phyloP scores from a whole-genome alignment of 176 grass and related monocot genomes.

The Oryza glumipatula region DNA sequence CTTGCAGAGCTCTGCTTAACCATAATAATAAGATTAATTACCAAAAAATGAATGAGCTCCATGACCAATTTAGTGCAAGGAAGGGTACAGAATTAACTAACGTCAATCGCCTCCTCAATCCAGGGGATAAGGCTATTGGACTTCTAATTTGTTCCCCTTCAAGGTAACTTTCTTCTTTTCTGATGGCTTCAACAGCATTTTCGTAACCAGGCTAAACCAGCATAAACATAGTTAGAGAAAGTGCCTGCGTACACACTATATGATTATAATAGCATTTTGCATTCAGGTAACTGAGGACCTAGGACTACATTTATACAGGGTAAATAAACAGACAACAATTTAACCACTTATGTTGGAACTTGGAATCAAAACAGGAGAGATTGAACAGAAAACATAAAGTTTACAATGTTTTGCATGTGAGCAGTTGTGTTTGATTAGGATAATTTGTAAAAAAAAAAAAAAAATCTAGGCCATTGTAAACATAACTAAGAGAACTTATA shows the following conservation, averaged over 20 bases:
- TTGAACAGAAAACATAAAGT: not conserved
- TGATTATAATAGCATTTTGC: not conserved
- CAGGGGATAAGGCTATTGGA: slow-evolving; percentile 36
- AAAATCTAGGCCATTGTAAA: too few relatives aligned
- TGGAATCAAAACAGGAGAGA: not conserved
- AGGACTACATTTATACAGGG: not conserved
- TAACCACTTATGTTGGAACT: not conserved
- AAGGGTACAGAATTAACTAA: slow-evolving; percentile 33
- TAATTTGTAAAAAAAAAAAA: not conserved
- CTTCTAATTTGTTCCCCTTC: slow-evolving; percentile 29
- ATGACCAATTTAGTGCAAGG: not conserved
- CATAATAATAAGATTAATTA: not conserved
- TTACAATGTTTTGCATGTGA: not conserved
- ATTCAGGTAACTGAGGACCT: not conserved
- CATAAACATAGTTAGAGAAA: not conserved
- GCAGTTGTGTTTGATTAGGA: not conserved
- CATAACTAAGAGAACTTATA: too few relatives aligned
- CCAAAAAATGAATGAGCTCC: not conserved
- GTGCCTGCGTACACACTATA: not conserved
- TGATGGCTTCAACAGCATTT: slow-evolving; percentile 32
- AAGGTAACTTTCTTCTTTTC: slow-evolving; percentile 26
- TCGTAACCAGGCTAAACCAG: slow-evolving; percentile 44
- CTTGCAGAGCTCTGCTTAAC: slow-evolving; percentile 40
- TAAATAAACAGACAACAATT: not conserved
- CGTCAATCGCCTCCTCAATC: slow-evolving; percentile 57